A percentile compares a stretch with the other conserved stretches of the same genome.
These are phyloP conservation scores for Hymenoscyphus albidus DNA, from an alignment of 2,329 filamentous ascomycete species.

Conservation along the genomic window DNA sequence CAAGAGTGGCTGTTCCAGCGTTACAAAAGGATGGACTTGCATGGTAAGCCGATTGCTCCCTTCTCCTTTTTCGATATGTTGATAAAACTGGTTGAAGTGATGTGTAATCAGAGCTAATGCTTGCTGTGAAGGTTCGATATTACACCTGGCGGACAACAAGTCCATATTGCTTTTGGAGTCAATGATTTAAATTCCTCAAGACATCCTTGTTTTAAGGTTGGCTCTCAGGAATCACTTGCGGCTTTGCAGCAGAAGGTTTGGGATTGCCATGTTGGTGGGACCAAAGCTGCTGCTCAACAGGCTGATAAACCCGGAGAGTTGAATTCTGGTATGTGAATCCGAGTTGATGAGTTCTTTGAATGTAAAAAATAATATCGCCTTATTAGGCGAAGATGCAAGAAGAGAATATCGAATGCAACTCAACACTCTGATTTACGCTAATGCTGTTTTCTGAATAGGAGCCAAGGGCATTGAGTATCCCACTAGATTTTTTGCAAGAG, in stretches of 20 bases:
- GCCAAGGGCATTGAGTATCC: conserved; percentile 56
- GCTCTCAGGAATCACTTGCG: conserved; percentile 44
- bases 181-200: conserved; percentile 43
- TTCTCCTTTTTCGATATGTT: not conserved
- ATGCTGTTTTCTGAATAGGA: conserved; percentile 35
- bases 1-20: conserved; percentile 47
- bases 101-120: not conserved
- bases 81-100: not conserved
- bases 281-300: conserved; percentile 46
- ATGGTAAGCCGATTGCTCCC: conserved; percentile 43
- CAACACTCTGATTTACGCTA: not conserved
- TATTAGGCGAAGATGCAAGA: not conserved
- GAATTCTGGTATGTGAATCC: conserved; percentile 36
- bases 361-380: not conserved
- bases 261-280: conserved; percentile 47
- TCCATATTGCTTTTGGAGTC: conserved; percentile 50
- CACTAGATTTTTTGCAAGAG: conserved; percentile 57
- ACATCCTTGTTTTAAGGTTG: conserved; percentile 57
- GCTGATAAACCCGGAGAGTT: conserved; percentile 52
- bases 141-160: conserved; percentile 48
- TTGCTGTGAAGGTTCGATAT: conserved; percentile 48
- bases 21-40: conserved; percentile 48
- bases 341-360: not conserved
- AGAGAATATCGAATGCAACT: not conserved
- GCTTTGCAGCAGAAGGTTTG: conserved; percentile 47